Conservation (phyloP, 257 asterid species). For the Solanum appendiculatum region DNA sequence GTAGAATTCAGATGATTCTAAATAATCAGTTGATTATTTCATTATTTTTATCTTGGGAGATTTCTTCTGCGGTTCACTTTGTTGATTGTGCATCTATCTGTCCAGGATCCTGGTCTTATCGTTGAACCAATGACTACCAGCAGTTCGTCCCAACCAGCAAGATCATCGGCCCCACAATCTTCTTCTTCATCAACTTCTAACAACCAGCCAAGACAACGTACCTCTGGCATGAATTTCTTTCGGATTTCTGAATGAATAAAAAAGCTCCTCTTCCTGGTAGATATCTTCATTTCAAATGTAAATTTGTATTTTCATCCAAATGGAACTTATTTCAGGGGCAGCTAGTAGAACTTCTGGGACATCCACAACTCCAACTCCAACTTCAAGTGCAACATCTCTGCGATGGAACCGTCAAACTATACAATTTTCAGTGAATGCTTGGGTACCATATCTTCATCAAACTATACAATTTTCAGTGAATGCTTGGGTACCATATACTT, state of each 20-base stretch:
- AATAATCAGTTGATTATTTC: neutral
- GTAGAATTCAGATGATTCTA: neutral
- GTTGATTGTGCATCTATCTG: neutral
- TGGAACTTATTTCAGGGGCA: slow-evolving; percentile 37
- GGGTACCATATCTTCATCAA: slow-evolving; percentile 48
- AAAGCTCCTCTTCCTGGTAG: neutral
- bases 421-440: slow-evolving; percentile 83
- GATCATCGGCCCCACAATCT: slow-evolving; percentile 38
- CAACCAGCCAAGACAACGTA: slow-evolving; percentile 37
- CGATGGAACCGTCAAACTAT: slow-evolving; percentile 69
- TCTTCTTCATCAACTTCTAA: slow-evolving; percentile 44
- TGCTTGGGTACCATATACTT: slow-evolving; percentile 70
- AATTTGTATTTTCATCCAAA: neutral
- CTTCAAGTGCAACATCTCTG: slow-evolving; percentile 44
- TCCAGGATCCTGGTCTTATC: slow-evolving; percentile 65
- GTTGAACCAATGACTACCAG: slow-evolving; percentile 65
- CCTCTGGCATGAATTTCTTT: slow-evolving; percentile 31
- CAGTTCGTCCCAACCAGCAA: slow-evolving; percentile 54
- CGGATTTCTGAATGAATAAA: neutral
- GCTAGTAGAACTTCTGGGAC: slow-evolving; percentile 58
- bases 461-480: slow-evolving; percentile 83
- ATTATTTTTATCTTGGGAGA: neutral
- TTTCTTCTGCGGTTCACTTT: neutral
- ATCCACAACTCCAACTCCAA: slow-evolving; percentile 36
- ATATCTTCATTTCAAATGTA: neutral